These are phyloP conservation scores for Penicillium paxilli DNA, from an alignment of 495 filamentous ascomycete genomes.

Conservation along the genomic window DNA sequence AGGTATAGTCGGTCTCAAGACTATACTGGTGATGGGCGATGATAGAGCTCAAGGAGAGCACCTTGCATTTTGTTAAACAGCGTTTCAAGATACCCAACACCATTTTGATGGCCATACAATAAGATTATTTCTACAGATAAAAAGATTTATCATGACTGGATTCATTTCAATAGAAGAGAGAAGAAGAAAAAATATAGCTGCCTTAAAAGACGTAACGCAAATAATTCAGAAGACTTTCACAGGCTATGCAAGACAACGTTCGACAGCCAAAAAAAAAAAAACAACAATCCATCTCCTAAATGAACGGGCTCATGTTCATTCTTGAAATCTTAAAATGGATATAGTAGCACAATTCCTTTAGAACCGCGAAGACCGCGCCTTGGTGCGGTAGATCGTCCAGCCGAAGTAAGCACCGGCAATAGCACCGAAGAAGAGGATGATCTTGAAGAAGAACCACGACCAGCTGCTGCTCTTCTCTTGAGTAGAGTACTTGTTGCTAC, in stretches of 20 bases:
- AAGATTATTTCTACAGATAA: conserved; percentile 1
- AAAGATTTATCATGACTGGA: conserved; percentile 20
- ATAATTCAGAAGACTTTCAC: conserved; percentile 13
- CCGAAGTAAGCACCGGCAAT: conserved; percentile 77
- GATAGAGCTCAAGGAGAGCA: too few species aligned
- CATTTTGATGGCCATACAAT: conserved; percentile 1
- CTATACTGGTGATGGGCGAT: background rate
- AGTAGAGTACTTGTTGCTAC: conserved; percentile 27
- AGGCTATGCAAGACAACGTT: conserved; percentile 32
- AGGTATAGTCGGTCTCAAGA: too few species aligned
- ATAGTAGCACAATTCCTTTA: conserved; percentile 33
- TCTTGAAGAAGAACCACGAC: conserved; percentile 91
- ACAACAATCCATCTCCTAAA: background rate
- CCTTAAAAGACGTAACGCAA: conserved; percentile 7
- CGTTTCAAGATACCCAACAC: conserved; percentile 1
- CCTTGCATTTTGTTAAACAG: background rate
- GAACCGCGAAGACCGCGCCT: conserved; percentile 76
- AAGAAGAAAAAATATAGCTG: too few species aligned
- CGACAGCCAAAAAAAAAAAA: conserved; percentile 13
- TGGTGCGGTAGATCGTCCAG: conserved; percentile 76
- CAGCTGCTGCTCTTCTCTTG: conserved; percentile 71
- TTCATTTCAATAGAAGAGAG: conserved; percentile 26
- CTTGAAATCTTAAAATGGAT: background rate
- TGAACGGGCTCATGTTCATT: background rate
- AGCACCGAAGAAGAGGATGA: conserved; percentile 70